Evolutionary conservation across 176 grass and related monocot genomes (phyloP), one percentile per base, ranked within the genome.

Genomic region (Carex cristatella): DNA sequence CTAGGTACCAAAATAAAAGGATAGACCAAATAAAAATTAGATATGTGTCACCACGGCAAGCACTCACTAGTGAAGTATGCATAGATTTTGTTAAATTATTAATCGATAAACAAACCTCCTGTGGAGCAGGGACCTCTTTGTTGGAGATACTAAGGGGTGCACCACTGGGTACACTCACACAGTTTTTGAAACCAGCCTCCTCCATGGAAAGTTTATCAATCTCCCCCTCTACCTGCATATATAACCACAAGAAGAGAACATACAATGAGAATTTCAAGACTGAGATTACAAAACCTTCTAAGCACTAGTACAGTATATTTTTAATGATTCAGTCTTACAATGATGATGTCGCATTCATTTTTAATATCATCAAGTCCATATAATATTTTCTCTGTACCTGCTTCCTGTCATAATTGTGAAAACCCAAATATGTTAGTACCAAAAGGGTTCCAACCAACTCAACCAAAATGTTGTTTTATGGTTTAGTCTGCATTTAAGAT

Each of bases 191-290:
- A 48, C 97, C 97, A 70, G 88, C 93, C 85, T 99, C 93, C 75
- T 99, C 97, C 91, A 99, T 92, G 16, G 93, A 99, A 57, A 99
- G 91, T 82, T 99, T 99, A 91, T 99, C 91, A 66, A 99, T 95
- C 92, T 99, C 97, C 84, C 93, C 93, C 78, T 95, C 91, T 46
- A 99, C 97, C 97, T 94, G 56, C 37, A 79, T 87, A 27, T 27
- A 75, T 56, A 85, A 81, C 53, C 7, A 72, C 81, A 31, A 65
- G 54, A 28, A 49, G 67, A 53, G 10, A 81, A 78, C 51, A 90
- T 51, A 78, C 51, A 79, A 56, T 18, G n/a, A 13, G 10, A 86
- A 82, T 23, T 57, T 48, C 58, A 6, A 58, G 79, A 70, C 68
- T 76, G 8, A 65, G 77, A 68, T 40, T 62, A 57, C 18, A 10